Evolutionary conservation across 2,329 filamentous ascomycete species (phyloP).

Genomic region (Aciculosporium take): DNA sequence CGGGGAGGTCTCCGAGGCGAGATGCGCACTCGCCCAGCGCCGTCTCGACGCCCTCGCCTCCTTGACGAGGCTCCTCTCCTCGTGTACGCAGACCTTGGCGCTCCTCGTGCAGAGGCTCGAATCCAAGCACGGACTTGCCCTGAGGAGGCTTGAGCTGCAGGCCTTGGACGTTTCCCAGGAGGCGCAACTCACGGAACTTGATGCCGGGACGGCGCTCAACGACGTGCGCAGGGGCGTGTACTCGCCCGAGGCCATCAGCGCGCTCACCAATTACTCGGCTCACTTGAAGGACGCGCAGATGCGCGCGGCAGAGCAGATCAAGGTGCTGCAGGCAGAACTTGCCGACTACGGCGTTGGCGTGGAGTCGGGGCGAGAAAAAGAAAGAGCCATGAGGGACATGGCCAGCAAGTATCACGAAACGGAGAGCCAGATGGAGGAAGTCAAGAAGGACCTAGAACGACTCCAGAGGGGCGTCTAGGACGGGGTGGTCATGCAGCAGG

Average conservation of each 20-base stretch:
- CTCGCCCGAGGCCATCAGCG: conserved; percentile 25
- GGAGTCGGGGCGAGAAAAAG: conserved; percentile 24
- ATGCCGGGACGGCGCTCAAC: conserved; percentile 21
- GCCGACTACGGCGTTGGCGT: conserved; percentile 34
- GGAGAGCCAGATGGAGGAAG: conserved; percentile 33
- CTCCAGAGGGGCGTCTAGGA: conserved; percentile 8
- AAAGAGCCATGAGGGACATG: conserved; percentile 38
- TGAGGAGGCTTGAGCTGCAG: conserved; percentile 36
- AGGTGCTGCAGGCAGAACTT: conserved; percentile 28
- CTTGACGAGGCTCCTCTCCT: conserved; percentile 25
- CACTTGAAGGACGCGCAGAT: conserved; percentile 35
- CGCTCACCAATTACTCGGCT: conserved; percentile 31
- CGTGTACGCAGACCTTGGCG: conserved; percentile 24
- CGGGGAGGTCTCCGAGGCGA: conserved; percentile 16
- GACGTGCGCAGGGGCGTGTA: conserved; percentile 28
- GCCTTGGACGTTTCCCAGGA: conserved; percentile 30
- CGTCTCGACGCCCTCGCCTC: conserved; percentile 25
- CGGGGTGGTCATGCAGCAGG: background rate
- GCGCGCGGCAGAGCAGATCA: conserved; percentile 30
- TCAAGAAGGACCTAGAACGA: conserved; percentile 30
- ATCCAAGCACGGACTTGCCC: conserved; percentile 38
- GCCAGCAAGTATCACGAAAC: conserved; percentile 36
- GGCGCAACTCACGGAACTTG: conserved; percentile 27
- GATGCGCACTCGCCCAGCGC: conserved; percentile 20
- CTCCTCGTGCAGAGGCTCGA: conserved; percentile 37